Evolutionary conservation across 202 grass and related monocot species (phyloP), one percentile per base, ranked within the genome.

Genomic region (Cymbopogon flexuosus): DNA sequence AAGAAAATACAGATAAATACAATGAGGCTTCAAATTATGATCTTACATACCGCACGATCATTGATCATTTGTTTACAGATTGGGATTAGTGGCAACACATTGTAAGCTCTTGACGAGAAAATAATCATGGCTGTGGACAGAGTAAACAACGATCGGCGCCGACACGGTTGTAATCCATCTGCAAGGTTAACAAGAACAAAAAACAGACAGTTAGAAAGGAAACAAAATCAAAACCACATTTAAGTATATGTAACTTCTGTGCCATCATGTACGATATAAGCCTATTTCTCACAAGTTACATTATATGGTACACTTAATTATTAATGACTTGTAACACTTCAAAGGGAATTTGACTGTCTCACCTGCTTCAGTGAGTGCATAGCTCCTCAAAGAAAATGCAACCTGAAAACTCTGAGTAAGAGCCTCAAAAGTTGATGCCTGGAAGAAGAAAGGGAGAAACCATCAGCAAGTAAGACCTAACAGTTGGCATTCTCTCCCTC

Each of bases 331-430:
- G 4, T 51, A 54, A 58, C 77, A 22, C 16, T 65, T 69, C 62
- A 27, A 71, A 79, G 33, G 52, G 22, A 45, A 76, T 56, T 73
- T 76, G 68, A 57, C 54, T 67, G 60, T 70, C 36, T 75, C 51
- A 91, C 96, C 89, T 85, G 87, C 79, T 89, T 79, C 76, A 70
- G 68, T 84, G 72, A 99, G 96, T 18, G 96, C 73, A 88, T 91
- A 73, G 76, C 80, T 78, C 87, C 90, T 93, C 64, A 99, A 84
- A 63, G 87, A 71, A 86, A 99, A 99, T 78, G 92, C 92, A 90
- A 96, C 88, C 84, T 93, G 92, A 88, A 99, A 99, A 86, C 92
- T 91, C 82, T 83, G 90, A 79, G 88, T 88, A 77, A 99, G 87
- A 78, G 88, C 86, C 83, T 96, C 96, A 88, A 90, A 85, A 87